These are phyloP conservation scores for Zygosaccharomyces lentus DNA, from an alignment of 805 yeast species.

Conservation along the genomic window DNA sequence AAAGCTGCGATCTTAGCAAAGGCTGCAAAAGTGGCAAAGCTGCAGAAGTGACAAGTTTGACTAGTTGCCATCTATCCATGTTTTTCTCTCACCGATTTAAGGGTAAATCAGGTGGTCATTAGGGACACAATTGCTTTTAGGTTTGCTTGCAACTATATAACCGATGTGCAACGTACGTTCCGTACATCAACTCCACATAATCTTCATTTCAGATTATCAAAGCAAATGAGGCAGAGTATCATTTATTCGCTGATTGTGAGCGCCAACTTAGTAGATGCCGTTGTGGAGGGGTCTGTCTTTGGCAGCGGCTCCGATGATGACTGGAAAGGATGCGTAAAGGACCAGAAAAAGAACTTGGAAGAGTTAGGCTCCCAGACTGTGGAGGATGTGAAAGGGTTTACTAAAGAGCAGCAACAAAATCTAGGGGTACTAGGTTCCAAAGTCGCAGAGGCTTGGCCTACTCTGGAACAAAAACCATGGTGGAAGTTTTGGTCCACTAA, in stretches of 20 bases:
- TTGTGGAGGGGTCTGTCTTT: conserved; percentile 13
- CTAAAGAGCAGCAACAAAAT: conserved; percentile 31
- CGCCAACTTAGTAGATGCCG: conserved; percentile 7
- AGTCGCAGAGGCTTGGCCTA: conserved; percentile 22
- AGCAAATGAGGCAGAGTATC: conserved; percentile 2
- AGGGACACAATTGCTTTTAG: not conserved
- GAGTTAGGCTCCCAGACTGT: conserved; percentile 19
- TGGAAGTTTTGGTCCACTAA: conserved; percentile 30
- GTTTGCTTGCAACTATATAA: not conserved
- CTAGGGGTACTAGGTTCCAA: conserved; percentile 19
- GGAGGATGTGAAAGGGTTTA: conserved; percentile 29
- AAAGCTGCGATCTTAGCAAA: not conserved
- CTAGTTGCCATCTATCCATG: not conserved
- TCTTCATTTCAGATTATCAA: not conserved
- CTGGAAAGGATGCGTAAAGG: conserved; percentile 34
- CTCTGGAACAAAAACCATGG: conserved; percentile 27
- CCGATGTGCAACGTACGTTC: not conserved
- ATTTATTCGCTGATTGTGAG: conserved; percentile 6
- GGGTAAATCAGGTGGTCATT: conserved; percentile 1
- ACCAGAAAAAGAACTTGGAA: conserved; percentile 26
- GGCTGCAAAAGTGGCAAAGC: not conserved
- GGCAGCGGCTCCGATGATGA: conserved; percentile 36
- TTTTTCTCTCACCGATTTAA: conserved; percentile 1
- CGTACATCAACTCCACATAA: not conserved
- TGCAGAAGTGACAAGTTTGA: not conserved